Evolutionary conservation across 1,284 basidiomycete species (phyloP), one percentile per base, ranked within the genome.

Genomic region (Cutaneotrichosporon sp.): DNA sequence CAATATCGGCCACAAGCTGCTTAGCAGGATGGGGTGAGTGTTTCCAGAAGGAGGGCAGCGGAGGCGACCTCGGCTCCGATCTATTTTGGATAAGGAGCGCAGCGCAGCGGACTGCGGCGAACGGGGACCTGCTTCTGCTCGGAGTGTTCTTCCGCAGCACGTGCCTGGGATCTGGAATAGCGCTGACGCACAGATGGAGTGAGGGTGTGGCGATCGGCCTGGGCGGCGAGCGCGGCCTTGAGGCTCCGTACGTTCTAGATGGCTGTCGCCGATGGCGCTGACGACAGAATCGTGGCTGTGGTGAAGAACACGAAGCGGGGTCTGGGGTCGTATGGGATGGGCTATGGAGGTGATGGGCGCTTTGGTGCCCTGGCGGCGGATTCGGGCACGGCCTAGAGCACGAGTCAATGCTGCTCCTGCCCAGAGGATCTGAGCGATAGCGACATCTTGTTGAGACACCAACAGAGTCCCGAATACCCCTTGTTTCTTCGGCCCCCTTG

Each of bases 251-350:
- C 69, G 75, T 72, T 20, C 19, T 16, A 22, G 24, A 26, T 2
- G 10, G 27, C 8, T n/a, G 12, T 8, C 29, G 16, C 25, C 16
- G 33, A 27, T 55, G 19, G 44, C 55, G 19, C 52, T 29, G 56
- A 55, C 56, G 52, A 57, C 56, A 76, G 75, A 2, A 74, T 76
- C 53, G 64, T 75, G 37, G 75, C 75, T 0, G 67, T 76, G 12
- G 74, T 76, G 33, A 76, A 76, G 60, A 72, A 74, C 51, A 74
- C 72, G n/a, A 76, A 76, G 64, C 64, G 58, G 20, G 75, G 75
- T 41, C 60, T 76, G 1, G 75, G 75, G n/a, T 67, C 69, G 6
- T 71, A 55, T 16, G 38, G 38, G 22, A 41, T 41, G 38, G 38
- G 38, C 38, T 41, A 41, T 16, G 38, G 29, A 31, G 14, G 10